Conservation (phyloP, 306 rosid species). For the Trifolium repens region DNA sequence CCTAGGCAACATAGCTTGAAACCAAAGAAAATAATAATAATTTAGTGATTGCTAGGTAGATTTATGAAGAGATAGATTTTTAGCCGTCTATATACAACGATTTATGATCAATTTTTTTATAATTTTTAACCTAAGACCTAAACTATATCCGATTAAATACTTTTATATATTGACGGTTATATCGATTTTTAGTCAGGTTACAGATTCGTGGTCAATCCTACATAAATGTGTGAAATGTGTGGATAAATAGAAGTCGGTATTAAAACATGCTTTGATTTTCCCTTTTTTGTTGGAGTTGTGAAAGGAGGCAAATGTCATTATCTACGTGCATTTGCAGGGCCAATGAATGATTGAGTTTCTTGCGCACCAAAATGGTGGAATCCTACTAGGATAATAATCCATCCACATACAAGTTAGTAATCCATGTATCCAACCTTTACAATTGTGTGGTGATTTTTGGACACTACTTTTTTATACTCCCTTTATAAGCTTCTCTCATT, state of each 20-base stretch:
- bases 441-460: conserved; percentile 1
- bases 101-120: too few relatives aligned
- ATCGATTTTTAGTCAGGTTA: too few relatives aligned
- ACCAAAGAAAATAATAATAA: too few relatives aligned
- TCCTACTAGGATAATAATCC: conserved; percentile 57
- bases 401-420: conserved; percentile 22
- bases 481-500: background rate
- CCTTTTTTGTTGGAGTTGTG: conserved; percentile 49
- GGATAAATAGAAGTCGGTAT: background rate
- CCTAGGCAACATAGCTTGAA: too few relatives aligned
- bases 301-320: conserved; percentile 16
- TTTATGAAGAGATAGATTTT: too few relatives aligned
- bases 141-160: too few relatives aligned
- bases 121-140: too few relatives aligned
- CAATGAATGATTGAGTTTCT: conserved; percentile 49
- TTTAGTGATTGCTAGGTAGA: too few relatives aligned
- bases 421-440: conserved; percentile 43
- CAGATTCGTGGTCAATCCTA: too few relatives aligned
- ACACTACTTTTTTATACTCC: background rate
- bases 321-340: conserved; percentile 34
- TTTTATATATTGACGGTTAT: too few relatives aligned
- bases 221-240: background rate
- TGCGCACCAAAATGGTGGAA: conserved; percentile 54
- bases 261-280: conserved; percentile 24
- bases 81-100: too few relatives aligned